Percentiles rank a stretch among this genome's conserved stretches.
These are phyloP conservation scores for Puccinia horiana DNA, from an alignment of 1,284 basidiomycete species.

Conservation along the genomic window DNA sequence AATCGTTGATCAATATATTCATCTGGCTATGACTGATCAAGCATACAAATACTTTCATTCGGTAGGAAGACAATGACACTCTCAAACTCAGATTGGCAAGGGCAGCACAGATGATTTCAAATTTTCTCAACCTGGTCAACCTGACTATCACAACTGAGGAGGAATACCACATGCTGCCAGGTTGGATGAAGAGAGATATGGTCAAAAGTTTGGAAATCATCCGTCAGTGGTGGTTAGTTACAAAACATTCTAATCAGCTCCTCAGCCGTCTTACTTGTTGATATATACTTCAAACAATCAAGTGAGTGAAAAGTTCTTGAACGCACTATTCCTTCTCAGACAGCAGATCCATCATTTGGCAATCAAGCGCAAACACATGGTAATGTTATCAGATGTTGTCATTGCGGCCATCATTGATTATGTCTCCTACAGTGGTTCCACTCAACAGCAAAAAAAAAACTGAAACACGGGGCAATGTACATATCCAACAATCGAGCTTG, in stretches of 20 bases:
- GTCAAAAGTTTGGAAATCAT: slow-evolving; percentile 25
- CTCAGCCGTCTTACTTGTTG: background rate
- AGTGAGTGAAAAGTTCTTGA: slow-evolving; percentile 35
- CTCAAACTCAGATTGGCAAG: background rate
- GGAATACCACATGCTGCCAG: background rate
- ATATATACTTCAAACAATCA: background rate
- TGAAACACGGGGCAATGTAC: background rate
- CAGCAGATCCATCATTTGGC: slow-evolving; percentile 25
- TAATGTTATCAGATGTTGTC: slow-evolving; percentile 33
- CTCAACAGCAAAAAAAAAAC: background rate
- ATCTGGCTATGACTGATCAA: background rate
- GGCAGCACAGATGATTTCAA: slow-evolving; percentile 5
- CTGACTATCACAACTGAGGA: background rate
- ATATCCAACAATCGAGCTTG: slow-evolving; percentile 28
- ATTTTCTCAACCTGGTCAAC: background rate
- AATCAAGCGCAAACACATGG: slow-evolving; percentile 19
- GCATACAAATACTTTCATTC: background rate
- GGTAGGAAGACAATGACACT: slow-evolving; percentile 6
- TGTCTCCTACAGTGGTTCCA: background rate
- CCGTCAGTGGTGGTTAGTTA: background rate
- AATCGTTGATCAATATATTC: background rate
- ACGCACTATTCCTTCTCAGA: slow-evolving; percentile 33
- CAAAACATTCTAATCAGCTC: background rate
- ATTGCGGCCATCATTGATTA: slow-evolving; percentile 42
- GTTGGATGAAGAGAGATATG: slow-evolving; percentile 10